phyloP scores from a whole-genome alignment of 1,139 yeast genomes.

The Protomyces gravidus region DNA sequence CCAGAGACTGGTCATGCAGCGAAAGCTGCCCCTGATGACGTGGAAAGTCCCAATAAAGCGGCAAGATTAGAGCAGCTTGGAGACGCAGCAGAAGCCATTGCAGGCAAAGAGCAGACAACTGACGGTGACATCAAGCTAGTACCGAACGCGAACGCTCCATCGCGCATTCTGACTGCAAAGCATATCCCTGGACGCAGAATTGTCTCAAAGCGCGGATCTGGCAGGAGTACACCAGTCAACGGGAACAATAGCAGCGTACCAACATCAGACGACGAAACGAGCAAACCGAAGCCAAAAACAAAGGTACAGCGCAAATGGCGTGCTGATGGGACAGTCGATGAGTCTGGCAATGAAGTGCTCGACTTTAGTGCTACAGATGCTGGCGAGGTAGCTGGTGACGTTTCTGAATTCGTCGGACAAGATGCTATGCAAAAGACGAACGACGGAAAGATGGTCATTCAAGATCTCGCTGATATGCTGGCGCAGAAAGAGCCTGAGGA shows the following conservation, averaged over 20 bases:
- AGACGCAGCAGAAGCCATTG: background rate
- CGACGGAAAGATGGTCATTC: constrained; percentile 51
- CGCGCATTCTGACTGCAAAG: constrained; percentile 10
- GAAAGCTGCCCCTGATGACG: background rate
- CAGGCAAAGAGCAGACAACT: background rate
- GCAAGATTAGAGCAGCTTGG: too few species aligned
- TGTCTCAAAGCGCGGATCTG: constrained; percentile 8
- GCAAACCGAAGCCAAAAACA: constrained; percentile 28
- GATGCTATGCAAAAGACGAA: constrained; percentile 49
- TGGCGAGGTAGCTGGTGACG: constrained; percentile 31
- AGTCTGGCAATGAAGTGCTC: constrained; percentile 41
- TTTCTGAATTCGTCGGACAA: constrained; percentile 35
- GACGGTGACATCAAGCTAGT: too few species aligned
- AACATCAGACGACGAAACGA: constrained; percentile 9
- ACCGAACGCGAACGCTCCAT: too few species aligned
- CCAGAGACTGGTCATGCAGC: background rate
- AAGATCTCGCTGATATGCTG: constrained; percentile 43
- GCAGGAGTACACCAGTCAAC: constrained; percentile 8
- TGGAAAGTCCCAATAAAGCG: too few species aligned
- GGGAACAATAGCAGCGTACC: constrained; percentile 1
- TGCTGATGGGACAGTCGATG: constrained; percentile 46
- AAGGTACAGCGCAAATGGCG: constrained; percentile 48
- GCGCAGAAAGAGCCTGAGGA: constrained; percentile 15
- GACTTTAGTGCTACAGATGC: constrained; percentile 30
- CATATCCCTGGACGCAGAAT: constrained; percentile 20